A percentile compares a stretch with the other conserved stretches of the same genome.
Evolutionary conservation across 768 basidiomycete genomes (phyloP).

Genomic region (Strobilomyces echinocephalus): DNA sequence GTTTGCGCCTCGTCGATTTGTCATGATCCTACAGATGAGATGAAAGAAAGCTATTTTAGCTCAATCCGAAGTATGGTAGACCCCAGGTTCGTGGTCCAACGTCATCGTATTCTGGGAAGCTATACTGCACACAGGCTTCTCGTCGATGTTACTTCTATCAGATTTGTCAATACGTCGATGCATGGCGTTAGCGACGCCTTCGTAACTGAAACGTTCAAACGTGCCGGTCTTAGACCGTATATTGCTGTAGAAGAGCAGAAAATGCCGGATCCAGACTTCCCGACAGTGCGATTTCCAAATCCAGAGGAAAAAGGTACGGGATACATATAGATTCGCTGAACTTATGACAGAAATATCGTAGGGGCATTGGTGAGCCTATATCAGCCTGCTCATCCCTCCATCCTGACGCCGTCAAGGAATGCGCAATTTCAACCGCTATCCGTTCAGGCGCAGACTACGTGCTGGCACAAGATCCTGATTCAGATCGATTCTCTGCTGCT

Average conservation of each 20-base stretch:
- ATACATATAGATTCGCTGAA: not conserved
- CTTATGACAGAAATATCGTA: conserved; percentile 17
- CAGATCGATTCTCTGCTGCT: conserved; percentile 77
- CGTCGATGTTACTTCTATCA: conserved; percentile 27
- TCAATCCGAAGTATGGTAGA: conserved; percentile 26
- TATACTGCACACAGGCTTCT: conserved; percentile 10
- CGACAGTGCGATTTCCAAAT: conserved; percentile 82
- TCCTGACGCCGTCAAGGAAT: conserved; percentile 44
- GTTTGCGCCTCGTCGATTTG: conserved; percentile 42
- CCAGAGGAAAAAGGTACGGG: conserved; percentile 80
- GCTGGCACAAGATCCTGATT: conserved; percentile 86
- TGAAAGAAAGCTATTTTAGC: conserved; percentile 56
- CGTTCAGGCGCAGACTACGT: conserved; percentile 53
- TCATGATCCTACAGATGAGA: conserved; percentile 52
- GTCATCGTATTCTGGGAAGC: not conserved
- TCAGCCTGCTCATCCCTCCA: not conserved
- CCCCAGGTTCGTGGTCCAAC: conserved; percentile 13
- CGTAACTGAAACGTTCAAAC: conserved; percentile 50
- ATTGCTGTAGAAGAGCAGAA: conserved; percentile 63
- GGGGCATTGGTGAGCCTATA: conserved; percentile 43
- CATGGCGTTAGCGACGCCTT: conserved; percentile 81
- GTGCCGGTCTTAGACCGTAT: conserved; percentile 56
- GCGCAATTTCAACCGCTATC: conserved; percentile 63
- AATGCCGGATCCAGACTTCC: conserved; percentile 77
- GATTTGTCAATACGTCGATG: conserved; percentile 86